phyloP scores from a whole-genome alignment of 139 green algal genomes.

The Picochlorum sp. region DNA sequence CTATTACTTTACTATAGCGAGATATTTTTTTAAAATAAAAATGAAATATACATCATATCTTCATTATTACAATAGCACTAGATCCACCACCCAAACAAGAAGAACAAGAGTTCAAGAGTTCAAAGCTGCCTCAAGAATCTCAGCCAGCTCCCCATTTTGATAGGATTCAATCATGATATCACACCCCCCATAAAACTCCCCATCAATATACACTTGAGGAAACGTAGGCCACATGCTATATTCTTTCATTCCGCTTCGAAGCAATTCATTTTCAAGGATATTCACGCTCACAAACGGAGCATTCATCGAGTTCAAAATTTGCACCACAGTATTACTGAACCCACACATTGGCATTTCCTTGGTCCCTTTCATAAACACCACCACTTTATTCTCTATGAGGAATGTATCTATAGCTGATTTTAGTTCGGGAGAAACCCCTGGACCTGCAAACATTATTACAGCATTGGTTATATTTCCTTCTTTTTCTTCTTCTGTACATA shows the following conservation, averaged over 20 bases:
- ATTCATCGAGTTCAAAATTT: constrained; percentile 71
- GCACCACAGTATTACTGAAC: constrained; percentile 83
- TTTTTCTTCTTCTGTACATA: too few relatives aligned
- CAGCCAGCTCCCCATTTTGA: constrained; percentile 59
- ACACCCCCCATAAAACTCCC: constrained; percentile 90
- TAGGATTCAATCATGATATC: constrained; percentile 91
- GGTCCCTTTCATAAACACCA: constrained; percentile 90
- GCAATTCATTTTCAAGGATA: constrained; percentile 81
- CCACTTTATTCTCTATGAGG: constrained; percentile 61
- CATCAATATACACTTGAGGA: constrained; percentile 87
- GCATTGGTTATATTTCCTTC: too few relatives aligned
- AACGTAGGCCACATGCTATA: constrained; percentile 78
- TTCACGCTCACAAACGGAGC: constrained; percentile 81
- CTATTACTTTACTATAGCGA: background rate
- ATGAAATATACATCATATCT: too few relatives aligned
- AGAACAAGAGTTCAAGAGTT: constrained; percentile 26
- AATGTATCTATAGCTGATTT: constrained; percentile 57
- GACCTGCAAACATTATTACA: too few relatives aligned
- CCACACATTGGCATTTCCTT: constrained; percentile 86
- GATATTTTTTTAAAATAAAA: too few relatives aligned
- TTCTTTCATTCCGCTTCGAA: constrained; percentile 81
- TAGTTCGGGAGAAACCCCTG: constrained; percentile 52
- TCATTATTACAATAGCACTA: too few relatives aligned
- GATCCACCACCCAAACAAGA: background rate
- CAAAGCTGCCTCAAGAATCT: constrained; percentile 55